Evolutionary conservation across 2,329 filamentous ascomycete species (phyloP), one percentile per base, ranked within the genome.

Genomic region (Fusarium sp.): DNA sequence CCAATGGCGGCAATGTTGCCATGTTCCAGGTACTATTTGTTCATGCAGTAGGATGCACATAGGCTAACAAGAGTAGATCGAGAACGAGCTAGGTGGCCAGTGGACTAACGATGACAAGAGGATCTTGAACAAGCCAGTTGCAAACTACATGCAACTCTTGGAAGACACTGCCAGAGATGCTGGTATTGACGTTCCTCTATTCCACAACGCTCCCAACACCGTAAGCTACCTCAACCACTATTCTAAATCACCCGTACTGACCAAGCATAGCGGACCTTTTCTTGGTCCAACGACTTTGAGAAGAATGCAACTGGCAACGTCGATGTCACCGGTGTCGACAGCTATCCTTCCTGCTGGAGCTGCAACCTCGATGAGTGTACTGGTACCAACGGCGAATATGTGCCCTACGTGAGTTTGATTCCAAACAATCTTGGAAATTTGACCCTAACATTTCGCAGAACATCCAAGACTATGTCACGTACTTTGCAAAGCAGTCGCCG

Each of bases 321-420:
- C 50, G 85, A 89, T 72, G 81, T 85, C 22, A 81, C 81, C 0
- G 83, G 85, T 1, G 72, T 86, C 3, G 87, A 89, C 71, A 84
- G 81, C 62, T 87, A 87, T 54, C 85, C 83, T 2, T 83, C 81
- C 1, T 90, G 88, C 79, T 90, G 88, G 88, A 88, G 85, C 54
- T 91, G 89, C 74, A 88, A 90, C 58, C 77, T 90, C 10, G 84
- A 82, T 31, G 87, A 89, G 60, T 90, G 89, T 71, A 87, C 84
- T 2, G 84, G 85, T 3, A 88, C 86, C 0, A 90, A 90, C 66
- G 88, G 87, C 20, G 76, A 85, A 66, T 87, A 87, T 42, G 83
- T 88, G 2, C 82, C 88, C 3, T 90, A 88, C 73, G 81, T 81
- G 80, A 72, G 73, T 17, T 9, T 36, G 5, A 6, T 36, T 68